phyloP scores from a whole-genome alignment of 148 eudicot species.

The Vaccinium macrocarpon region DNA sequence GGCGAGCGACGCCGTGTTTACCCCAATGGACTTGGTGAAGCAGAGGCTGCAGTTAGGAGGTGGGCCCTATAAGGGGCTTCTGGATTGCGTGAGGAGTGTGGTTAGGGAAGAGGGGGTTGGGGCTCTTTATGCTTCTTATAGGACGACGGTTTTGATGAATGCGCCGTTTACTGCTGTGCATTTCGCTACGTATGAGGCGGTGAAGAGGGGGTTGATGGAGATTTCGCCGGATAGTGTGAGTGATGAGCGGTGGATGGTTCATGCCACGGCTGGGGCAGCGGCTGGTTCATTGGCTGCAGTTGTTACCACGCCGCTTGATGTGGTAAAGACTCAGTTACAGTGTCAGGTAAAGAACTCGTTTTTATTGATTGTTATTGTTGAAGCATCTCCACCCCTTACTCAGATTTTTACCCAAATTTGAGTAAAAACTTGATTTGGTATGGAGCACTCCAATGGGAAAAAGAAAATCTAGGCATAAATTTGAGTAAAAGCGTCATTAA shows the following conservation, averaged over 20 bases:
- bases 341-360: constrained; percentile 58
- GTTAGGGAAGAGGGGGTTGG: constrained; percentile 71
- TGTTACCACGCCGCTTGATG: constrained; percentile 86
- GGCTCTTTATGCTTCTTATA: constrained; percentile 86
- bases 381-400: too few relatives aligned
- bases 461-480: too few relatives aligned
- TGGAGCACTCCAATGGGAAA: too few relatives aligned
- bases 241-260: constrained; percentile 73
- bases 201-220: constrained; percentile 65
- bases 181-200: constrained; percentile 90
- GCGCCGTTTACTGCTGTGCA: constrained; percentile 91
- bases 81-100: constrained; percentile 72
- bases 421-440: too few relatives aligned
- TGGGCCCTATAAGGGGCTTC: constrained; percentile 70
- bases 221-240: constrained; percentile 48
- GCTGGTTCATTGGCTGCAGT: constrained; percentile 87
- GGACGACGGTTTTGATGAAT: constrained; percentile 88
- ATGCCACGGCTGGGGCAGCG: constrained; percentile 92
- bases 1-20: constrained; percentile 87
- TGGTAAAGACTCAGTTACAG: constrained; percentile 93
- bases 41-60: constrained; percentile 77
- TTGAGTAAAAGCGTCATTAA: too few relatives aligned
- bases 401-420: too few relatives aligned
- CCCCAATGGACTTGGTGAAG: constrained; percentile 98
- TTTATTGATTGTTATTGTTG: neutral